Conservation (phyloP, 805 yeast species). For the Ogataea angusta region DNA sequence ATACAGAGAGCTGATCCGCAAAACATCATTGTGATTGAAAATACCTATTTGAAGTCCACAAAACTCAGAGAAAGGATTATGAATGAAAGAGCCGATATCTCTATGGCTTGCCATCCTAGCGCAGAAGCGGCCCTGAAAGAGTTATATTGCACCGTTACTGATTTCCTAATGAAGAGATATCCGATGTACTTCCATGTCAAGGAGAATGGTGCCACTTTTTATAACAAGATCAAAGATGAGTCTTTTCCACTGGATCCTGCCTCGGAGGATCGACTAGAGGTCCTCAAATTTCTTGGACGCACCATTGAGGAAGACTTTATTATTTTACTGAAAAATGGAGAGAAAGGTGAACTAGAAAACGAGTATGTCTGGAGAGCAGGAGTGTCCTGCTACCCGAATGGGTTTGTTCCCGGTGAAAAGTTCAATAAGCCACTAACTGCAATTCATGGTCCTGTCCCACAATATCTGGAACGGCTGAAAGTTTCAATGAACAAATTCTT, state of each 20-base stretch:
- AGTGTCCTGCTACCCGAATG: slow-evolving; percentile 64
- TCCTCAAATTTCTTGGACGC: slow-evolving; percentile 17
- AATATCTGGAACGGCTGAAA: slow-evolving; percentile 52
- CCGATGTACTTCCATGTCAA: slow-evolving; percentile 46
- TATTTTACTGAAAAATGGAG: slow-evolving; percentile 40
- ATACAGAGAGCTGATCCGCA: slow-evolving; percentile 44
- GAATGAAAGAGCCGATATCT: slow-evolving; percentile 31
- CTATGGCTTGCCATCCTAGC: slow-evolving; percentile 33
- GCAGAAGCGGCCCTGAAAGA: slow-evolving; percentile 43
- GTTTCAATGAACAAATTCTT: slow-evolving; percentile 68
- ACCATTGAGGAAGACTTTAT: slow-evolving; percentile 64
- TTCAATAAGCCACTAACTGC: slow-evolving; percentile 52
- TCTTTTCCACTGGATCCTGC: slow-evolving; percentile 33
- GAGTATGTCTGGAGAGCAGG: slow-evolving; percentile 61
- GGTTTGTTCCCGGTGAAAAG: slow-evolving; percentile 60
- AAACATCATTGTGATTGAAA: slow-evolving; percentile 61
- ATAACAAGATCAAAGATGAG: slow-evolving; percentile 42
- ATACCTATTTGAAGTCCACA: slow-evolving; percentile 49
- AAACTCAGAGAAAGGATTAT: slow-evolving; percentile 37
- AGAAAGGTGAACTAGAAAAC: slow-evolving; percentile 34
- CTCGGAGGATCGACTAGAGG: slow-evolving; percentile 9
- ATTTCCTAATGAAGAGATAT: slow-evolving; percentile 44
- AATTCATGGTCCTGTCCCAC: slow-evolving; percentile 73
- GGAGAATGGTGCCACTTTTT: slow-evolving; percentile 22
- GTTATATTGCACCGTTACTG: slow-evolving; percentile 38